A percentile compares a stretch with the other conserved stretches of the same genome.
These are phyloP conservation scores for Plantago ovata DNA, from an alignment of 257 asterid genomes.

Conservation along the genomic window DNA sequence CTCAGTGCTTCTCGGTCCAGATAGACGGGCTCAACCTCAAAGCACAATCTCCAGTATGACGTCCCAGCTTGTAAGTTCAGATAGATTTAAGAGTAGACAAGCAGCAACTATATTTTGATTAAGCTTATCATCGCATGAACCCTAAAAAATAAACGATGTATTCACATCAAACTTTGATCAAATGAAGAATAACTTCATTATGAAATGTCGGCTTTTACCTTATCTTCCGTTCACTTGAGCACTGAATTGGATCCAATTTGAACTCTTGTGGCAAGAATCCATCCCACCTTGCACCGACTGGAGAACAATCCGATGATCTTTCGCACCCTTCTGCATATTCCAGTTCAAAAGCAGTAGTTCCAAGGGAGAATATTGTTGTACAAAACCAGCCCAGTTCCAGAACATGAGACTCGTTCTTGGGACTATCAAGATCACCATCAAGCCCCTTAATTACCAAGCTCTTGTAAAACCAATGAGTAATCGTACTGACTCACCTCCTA, in stretches of 20 bases:
- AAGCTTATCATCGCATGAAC: slow-evolving; percentile 45
- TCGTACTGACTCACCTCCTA: slow-evolving; percentile 27
- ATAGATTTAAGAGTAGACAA: slow-evolving; percentile 38
- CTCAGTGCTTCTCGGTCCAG: slow-evolving; percentile 31
- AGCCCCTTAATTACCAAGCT: not conserved
- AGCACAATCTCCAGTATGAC: slow-evolving; percentile 52
- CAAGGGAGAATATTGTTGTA: slow-evolving; percentile 9
- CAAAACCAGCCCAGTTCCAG: slow-evolving; percentile 29
- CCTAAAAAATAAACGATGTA: slow-evolving; percentile 50
- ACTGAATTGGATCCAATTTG: slow-evolving; percentile 36
- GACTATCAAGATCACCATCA: slow-evolving; percentile 11
- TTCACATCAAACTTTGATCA: slow-evolving; percentile 15
- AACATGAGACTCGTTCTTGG: slow-evolving; percentile 22
- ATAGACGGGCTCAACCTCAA: slow-evolving; percentile 41
- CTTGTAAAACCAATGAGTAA: slow-evolving; percentile 32
- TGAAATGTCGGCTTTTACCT: slow-evolving; percentile 31
- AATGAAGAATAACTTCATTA: not conserved
- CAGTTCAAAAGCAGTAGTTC: slow-evolving; percentile 24
- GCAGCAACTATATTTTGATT: slow-evolving; percentile 43
- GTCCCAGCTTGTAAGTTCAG: slow-evolving; percentile 1
- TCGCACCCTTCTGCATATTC: slow-evolving; percentile 36
- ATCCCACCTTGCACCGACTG: slow-evolving; percentile 14
- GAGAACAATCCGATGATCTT: slow-evolving; percentile 24
- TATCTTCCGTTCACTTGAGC: slow-evolving; percentile 34
- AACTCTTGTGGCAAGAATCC: slow-evolving; percentile 30